Evolutionary conservation across 2,329 filamentous ascomycete genomes (phyloP).

Genomic region (Leptographium wingfieldii): DNA sequence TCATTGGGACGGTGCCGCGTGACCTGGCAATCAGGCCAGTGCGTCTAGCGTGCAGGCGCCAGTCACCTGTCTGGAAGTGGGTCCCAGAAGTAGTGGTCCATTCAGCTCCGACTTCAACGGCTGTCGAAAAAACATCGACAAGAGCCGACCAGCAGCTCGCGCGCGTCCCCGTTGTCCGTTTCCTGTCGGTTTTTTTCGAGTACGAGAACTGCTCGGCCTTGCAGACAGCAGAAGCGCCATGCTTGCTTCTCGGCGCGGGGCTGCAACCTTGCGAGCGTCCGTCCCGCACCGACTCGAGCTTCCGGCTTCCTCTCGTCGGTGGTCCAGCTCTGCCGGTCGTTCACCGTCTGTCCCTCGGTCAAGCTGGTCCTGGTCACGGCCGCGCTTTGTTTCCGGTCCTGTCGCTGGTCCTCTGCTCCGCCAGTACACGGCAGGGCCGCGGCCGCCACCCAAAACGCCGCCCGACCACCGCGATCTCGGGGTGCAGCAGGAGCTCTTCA

Average conservation of each 20-base stretch:
- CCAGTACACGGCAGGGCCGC: conserved; percentile 3
- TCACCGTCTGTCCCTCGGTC: background rate
- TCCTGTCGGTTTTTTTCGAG: background rate
- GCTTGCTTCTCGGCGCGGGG: conserved; percentile 14
- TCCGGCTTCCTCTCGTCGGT: too few species aligned
- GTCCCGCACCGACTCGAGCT: background rate
- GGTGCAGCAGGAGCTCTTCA: conserved; percentile 62
- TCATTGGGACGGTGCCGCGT: conserved; percentile 3
- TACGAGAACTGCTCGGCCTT: background rate
- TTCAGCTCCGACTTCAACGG: background rate
- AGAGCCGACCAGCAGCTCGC: too few species aligned
- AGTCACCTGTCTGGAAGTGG: too few species aligned
- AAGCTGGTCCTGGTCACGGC: too few species aligned
- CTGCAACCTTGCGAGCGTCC: background rate
- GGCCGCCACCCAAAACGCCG: conserved; percentile 13
- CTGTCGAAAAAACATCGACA: background rate
- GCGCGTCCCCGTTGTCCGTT: background rate
- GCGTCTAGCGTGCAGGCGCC: too few species aligned
- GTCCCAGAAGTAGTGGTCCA: background rate
- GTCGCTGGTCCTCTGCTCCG: background rate
- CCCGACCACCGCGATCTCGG: conserved; percentile 50
- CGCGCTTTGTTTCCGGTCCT: background rate
- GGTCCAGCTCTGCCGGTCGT: too few species aligned
- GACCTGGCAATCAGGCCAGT: background rate
- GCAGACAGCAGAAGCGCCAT: conserved; percentile 12